Evolutionary conservation across 2,329 filamentous ascomycete genomes (phyloP).

Genomic region (Emmonsiellopsis sp.): DNA sequence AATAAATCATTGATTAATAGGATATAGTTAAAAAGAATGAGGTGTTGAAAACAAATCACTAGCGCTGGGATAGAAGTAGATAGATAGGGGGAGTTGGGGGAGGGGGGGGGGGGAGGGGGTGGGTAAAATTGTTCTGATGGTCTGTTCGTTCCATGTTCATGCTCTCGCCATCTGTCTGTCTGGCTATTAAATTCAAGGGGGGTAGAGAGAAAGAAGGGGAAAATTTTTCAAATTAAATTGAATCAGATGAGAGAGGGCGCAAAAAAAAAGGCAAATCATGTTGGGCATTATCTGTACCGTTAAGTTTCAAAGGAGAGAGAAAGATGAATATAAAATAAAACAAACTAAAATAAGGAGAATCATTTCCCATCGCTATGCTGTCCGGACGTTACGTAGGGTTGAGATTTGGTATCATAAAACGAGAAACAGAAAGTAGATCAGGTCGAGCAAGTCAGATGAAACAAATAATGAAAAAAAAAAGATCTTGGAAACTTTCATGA

Average conservation of each 20-base stretch:
- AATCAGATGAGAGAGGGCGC: no score
- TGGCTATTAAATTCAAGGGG: no score
- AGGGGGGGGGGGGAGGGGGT: no score
- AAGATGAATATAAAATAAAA: background rate
- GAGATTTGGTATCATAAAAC: background rate
- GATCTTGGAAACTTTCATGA: background rate
- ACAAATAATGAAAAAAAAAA: background rate
- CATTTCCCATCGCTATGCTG: background rate
- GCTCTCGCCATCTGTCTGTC: no score
- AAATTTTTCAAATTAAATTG: no score
- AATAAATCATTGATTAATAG: background rate
- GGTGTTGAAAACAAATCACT: background rate
- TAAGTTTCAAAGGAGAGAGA: conserved; percentile 14
- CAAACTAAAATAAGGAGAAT: no score
- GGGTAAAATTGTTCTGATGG: no score
- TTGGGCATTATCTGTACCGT: conserved; percentile 14
- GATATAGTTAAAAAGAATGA: background rate
- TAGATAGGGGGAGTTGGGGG: no score
- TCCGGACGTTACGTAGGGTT: background rate
- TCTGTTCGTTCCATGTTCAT: no score
- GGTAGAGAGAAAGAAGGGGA: no score
- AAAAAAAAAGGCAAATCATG: no score
- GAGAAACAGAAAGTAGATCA: background rate
- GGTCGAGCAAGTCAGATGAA: background rate
- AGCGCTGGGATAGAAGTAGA: conserved; percentile 6